A percentile compares a stretch with the other conserved stretches of the same genome.
Conservation (phyloP, 345 rosid species). For the Carallia pectinifolia region DNA sequence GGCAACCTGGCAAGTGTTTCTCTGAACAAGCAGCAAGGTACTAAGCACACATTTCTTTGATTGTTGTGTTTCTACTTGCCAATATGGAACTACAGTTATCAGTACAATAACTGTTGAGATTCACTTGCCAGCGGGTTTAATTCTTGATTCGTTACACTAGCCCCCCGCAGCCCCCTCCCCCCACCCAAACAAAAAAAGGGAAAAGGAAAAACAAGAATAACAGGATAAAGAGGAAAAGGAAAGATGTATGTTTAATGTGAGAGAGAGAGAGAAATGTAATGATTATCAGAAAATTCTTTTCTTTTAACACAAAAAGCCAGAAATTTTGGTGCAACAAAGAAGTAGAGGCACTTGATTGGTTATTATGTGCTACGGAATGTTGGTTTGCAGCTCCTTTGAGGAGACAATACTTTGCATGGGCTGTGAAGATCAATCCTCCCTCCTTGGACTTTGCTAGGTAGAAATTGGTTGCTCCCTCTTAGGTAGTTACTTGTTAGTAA, state of each 20-base stretch:
- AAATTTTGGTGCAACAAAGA: background rate
- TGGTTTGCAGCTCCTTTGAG: background rate
- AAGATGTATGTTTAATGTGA: no score
- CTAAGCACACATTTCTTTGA: background rate
- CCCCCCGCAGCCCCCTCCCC: no score
- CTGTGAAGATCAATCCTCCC: background rate
- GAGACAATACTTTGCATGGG: background rate
- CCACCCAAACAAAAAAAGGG: no score
- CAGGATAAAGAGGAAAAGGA: no score
- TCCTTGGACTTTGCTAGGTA: background rate
- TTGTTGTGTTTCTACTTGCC: background rate
- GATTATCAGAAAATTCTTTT: background rate
- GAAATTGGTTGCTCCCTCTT: background rate
- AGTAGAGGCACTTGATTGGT: background rate
- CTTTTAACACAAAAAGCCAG: background rate
- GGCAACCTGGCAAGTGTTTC: conserved; percentile 58
- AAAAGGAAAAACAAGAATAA: no score
- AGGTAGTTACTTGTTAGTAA: background rate
- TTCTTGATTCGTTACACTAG: no score
- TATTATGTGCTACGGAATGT: background rate
- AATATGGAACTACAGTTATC: no score
- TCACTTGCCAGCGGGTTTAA: no score
- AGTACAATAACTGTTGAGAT: no score
- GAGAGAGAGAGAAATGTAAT: background rate
- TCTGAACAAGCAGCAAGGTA: conserved; percentile 75